These are phyloP conservation scores for Leccinum uliginosum DNA, from an alignment of 768 basidiomycete genomes.

Conservation along the genomic window DNA sequence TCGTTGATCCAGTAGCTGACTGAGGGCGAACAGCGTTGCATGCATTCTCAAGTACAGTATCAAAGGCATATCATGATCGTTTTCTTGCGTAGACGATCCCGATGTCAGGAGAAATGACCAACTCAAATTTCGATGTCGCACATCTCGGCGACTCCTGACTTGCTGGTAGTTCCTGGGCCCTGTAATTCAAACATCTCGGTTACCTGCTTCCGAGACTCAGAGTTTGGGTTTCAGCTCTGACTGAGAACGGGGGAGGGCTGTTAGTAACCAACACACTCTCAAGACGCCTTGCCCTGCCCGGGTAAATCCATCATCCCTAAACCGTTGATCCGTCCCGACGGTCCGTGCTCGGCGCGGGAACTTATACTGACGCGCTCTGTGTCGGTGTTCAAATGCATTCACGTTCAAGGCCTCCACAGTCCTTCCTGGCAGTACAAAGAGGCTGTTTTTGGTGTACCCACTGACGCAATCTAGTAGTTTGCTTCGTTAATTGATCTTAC, in stretches of 20 bases:
- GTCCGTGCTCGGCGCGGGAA: background rate
- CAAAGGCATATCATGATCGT: background rate
- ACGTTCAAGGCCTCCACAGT: background rate
- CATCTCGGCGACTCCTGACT: background rate
- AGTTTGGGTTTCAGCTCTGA: background rate
- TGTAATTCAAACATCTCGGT: background rate
- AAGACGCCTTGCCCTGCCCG: background rate
- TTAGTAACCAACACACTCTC: background rate
- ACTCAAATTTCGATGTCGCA: background rate
- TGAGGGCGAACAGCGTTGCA: background rate
- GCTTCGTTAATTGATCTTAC: background rate
- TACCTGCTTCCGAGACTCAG: background rate
- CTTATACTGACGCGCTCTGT: background rate
- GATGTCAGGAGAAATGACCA: background rate
- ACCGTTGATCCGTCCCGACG: background rate
- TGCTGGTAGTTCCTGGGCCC: background rate
- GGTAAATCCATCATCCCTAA: background rate
- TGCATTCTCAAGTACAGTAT: background rate
- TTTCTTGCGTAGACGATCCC: background rate
- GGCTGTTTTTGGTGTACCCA: background rate
- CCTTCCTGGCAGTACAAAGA: background rate
- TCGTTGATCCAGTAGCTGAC: background rate
- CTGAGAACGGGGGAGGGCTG: background rate
- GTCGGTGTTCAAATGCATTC: background rate
- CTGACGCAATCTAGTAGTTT: background rate